phyloP scores from a whole-genome alignment of 139 green algal genomes.

The Chlamydomonas asymmetrica region DNA sequence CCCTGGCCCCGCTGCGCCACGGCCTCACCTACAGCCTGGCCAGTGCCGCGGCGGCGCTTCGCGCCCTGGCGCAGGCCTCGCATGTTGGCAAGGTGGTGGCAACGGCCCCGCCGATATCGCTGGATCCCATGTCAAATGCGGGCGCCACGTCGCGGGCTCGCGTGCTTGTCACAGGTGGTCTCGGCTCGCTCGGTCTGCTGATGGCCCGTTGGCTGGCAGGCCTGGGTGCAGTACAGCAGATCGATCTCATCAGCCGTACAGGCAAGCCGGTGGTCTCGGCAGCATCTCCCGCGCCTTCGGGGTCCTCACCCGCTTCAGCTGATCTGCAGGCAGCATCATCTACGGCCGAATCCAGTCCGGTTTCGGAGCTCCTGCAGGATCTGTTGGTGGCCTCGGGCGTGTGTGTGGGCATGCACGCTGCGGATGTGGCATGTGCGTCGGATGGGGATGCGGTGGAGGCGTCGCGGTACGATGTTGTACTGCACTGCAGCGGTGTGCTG shows the following conservation, averaged over 20 bases:
- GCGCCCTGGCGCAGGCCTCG: slow-evolving; percentile 58
- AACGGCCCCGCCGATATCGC: neutral
- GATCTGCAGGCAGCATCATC: neutral
- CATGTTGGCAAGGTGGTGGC: slow-evolving; percentile 70
- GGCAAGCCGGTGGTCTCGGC: neutral
- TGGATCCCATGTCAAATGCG: neutral
- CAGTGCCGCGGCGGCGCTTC: slow-evolving; percentile 51
- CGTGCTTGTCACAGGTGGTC: slow-evolving; percentile 58
- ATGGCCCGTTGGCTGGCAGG: slow-evolving; percentile 52
- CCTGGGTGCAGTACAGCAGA: slow-evolving; percentile 9
- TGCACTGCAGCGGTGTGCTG: slow-evolving; percentile 57
- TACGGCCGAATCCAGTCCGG: neutral
- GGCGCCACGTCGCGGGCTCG: slow-evolving; percentile 10
- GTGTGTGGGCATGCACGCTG: neutral
- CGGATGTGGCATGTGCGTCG: slow-evolving; percentile 16
- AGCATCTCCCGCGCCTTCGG: neutral
- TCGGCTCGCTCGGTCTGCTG: slow-evolving; percentile 61
- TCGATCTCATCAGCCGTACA: slow-evolving; percentile 37
- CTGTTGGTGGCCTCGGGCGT: neutral
- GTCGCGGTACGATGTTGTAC: slow-evolving; percentile 28
- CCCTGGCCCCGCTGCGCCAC: slow-evolving; percentile 31
- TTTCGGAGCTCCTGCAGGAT: slow-evolving; percentile 7
- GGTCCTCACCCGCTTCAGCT: neutral
- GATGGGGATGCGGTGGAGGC: slow-evolving; percentile 6
- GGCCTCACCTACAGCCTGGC: slow-evolving; percentile 42